phyloP scores from a whole-genome alignment of 371 early-diverging fungal species.

The Basidiobolus meristosporus region DNA sequence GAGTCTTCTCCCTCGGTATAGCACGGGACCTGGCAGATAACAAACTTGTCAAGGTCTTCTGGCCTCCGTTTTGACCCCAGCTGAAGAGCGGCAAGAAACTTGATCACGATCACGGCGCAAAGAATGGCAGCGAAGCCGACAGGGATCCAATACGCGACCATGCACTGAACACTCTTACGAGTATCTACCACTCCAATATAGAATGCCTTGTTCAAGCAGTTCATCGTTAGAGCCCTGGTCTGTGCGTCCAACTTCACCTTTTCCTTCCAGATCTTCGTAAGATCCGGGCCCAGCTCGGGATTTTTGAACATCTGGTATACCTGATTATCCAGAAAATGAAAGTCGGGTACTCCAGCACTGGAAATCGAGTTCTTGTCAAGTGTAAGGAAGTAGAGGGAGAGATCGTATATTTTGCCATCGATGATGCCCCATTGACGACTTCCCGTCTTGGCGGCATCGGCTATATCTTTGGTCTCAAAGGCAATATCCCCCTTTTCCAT shows the following conservation, averaged over 20 bases:
- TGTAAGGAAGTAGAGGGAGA: constrained; percentile 19
- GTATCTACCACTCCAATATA: constrained; percentile 76
- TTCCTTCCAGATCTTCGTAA: constrained; percentile 28
- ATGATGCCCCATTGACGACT: constrained; percentile 34
- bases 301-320: constrained; percentile 37
- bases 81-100: constrained; percentile 84
- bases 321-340: constrained; percentile 17
- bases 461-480: constrained; percentile 15
- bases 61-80: constrained; percentile 53
- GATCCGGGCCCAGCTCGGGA: constrained; percentile 33
- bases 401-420: constrained; percentile 35
- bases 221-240: constrained; percentile 5
- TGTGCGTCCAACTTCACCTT: constrained; percentile 9
- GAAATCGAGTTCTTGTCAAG: constrained; percentile 6
- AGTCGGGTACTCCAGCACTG: constrained; percentile 5
- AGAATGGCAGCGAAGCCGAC: constrained; percentile 58
- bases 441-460: constrained; percentile 18
- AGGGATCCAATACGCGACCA: constrained; percentile 69
- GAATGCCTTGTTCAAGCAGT: constrained; percentile 65
- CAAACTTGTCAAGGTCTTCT: constrained; percentile 79
- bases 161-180: constrained; percentile 61
- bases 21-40: constrained; percentile 79
- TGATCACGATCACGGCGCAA: constrained; percentile 73
- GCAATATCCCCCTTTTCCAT: constrained; percentile 43
- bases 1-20: constrained; percentile 96